A percentile compares a stretch with the other conserved stretches of the same genome.
Evolutionary conservation across 257 asterid species (phyloP).

Genomic region (Scutellaria galericulata): DNA sequence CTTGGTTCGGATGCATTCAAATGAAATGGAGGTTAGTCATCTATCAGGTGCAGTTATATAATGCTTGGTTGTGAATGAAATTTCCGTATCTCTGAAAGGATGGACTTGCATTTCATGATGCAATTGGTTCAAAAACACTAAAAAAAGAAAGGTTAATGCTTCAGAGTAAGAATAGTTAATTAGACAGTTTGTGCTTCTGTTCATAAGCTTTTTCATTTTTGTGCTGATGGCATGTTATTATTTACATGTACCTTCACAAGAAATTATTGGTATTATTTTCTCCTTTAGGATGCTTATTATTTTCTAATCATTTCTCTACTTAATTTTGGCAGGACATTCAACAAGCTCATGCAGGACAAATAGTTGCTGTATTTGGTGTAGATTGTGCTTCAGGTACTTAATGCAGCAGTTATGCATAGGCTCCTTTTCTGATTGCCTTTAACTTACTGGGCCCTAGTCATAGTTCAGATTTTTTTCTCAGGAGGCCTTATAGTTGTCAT

Average conservation of each 20-base stretch:
- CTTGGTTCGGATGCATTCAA: conserved; percentile 95
- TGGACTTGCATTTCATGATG: conserved; percentile 15
- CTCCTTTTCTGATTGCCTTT: conserved; percentile 12
- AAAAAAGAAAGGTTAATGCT: not conserved
- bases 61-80: conserved; percentile 27
- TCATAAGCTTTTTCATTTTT: conserved; percentile 9
- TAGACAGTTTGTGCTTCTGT: conserved; percentile 20
- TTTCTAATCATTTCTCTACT: conserved; percentile 7
- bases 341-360: conserved; percentile 99
- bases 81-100: conserved; percentile 32
- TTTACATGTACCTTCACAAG: conserved; percentile 1
- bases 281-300: conserved; percentile 14
- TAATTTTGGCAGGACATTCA: conserved; percentile 74
- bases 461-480: conserved; percentile 25
- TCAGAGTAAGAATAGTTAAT: conserved; percentile 9
- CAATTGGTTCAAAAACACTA: not conserved
- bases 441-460: not conserved
- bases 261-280: not conserved
- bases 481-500: conserved; percentile 1
- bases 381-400: conserved; percentile 95
- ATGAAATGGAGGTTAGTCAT: conserved; percentile 94
- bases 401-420: not conserved
- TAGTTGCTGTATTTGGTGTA: conserved; percentile 98
- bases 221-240: conserved; percentile 9
- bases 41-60: conserved; percentile 8